Evolutionary conservation across 2,329 filamentous ascomycete species (phyloP).

Genomic region (Aureobasidium sp.): DNA sequence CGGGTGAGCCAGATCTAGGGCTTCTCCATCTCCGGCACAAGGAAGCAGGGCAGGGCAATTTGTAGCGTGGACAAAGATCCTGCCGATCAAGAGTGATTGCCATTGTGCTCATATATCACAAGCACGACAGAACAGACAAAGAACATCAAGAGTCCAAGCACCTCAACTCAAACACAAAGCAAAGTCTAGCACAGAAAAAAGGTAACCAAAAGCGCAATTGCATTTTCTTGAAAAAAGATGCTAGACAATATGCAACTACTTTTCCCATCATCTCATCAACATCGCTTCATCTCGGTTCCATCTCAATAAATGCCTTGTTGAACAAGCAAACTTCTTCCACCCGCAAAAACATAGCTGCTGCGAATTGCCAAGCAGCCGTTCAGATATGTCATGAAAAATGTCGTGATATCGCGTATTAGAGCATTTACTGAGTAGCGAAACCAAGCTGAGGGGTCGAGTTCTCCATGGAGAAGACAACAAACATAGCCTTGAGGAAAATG

Average conservation of each 20-base stretch:
- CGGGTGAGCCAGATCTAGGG: too few species aligned
- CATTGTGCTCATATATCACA: too few species aligned
- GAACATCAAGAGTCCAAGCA: too few species aligned
- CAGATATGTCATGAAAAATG: neutral
- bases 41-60: too few species aligned
- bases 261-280: neutral
- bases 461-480: conserved; percentile 58
- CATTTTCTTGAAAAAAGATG: neutral
- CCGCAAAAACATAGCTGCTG: neutral
- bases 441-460: conserved; percentile 32
- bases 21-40: too few species aligned
- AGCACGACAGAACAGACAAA: too few species aligned
- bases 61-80: too few species aligned
- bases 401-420: neutral
- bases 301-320: neutral
- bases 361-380: neutral
- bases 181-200: too few species aligned
- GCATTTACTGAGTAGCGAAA: conserved; percentile 32
- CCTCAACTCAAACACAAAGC: too few species aligned
- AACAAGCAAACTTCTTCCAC: conserved; percentile 2
- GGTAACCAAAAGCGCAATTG: neutral
- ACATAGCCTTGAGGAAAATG: conserved; percentile 68
- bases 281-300: neutral
- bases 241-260: neutral
- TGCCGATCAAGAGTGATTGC: too few species aligned